Conservation (phyloP, 2,329 filamentous ascomycete species). For the Calycina herbarum region DNA sequence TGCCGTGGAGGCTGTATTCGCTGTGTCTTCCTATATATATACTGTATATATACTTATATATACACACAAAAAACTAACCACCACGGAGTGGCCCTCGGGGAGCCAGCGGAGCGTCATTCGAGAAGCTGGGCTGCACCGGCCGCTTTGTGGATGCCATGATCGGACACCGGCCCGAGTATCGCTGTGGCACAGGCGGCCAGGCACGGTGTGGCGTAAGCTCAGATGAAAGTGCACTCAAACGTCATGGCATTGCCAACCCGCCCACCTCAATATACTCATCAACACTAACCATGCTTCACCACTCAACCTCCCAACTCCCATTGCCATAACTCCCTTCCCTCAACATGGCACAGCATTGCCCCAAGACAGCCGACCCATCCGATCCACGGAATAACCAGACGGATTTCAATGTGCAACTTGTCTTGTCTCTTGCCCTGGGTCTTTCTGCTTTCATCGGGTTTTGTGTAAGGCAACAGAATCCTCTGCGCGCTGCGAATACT, state of each 20-base stretch:
- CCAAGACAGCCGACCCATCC: conserved; percentile 27
- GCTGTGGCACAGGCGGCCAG: not conserved
- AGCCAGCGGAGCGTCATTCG: too few relatives aligned
- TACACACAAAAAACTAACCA: too few relatives aligned
- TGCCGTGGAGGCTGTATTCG: too few relatives aligned
- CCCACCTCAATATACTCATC: not conserved
- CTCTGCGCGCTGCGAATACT: conserved; percentile 13
- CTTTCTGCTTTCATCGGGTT: conserved; percentile 72
- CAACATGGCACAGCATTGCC: conserved; percentile 27
- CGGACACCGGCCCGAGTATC: not conserved
- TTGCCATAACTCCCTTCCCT: not conserved
- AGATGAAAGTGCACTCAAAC: not conserved
- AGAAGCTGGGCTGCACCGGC: too few relatives aligned
- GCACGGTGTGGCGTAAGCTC: not conserved
- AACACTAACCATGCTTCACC: conserved; percentile 7
- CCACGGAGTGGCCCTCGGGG: too few relatives aligned
- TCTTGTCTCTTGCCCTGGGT: conserved; percentile 70
- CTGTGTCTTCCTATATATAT: too few relatives aligned
- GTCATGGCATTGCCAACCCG: not conserved
- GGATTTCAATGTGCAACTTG: conserved; percentile 59
- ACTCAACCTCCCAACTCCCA: not conserved
- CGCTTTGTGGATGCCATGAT: too few relatives aligned
- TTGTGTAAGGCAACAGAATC: conserved; percentile 54
- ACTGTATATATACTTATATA: too few relatives aligned
- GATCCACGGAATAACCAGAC: conserved; percentile 31